Conservation (phyloP, 352 stramenopile genomes). For the Globisporangium ultimum region DNA sequence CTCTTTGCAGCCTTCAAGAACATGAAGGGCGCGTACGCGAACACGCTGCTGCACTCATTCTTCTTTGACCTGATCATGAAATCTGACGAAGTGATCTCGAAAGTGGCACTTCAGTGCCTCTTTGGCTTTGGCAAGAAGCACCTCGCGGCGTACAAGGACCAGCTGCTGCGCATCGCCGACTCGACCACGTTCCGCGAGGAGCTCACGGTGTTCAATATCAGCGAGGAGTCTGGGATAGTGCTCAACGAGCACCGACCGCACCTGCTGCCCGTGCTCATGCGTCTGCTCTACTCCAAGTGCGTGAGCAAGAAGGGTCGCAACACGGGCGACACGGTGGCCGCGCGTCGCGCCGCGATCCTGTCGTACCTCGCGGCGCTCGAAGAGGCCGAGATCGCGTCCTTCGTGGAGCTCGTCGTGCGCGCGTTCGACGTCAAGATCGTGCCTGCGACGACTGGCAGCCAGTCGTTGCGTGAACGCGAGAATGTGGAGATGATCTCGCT, state of each 20-base stretch:
- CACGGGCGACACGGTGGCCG: constrained; percentile 78
- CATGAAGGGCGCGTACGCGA: constrained; percentile 83
- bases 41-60: constrained; percentile 70
- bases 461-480: neutral
- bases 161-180: constrained; percentile 80
- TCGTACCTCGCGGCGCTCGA: constrained; percentile 85
- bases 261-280: constrained; percentile 84
- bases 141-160: constrained; percentile 81
- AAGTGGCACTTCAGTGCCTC: constrained; percentile 83
- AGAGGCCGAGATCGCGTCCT: constrained; percentile 68
- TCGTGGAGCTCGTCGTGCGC: constrained; percentile 88
- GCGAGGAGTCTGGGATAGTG: constrained; percentile 58
- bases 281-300: constrained; percentile 90
- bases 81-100: constrained; percentile 83
- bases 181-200: constrained; percentile 86
- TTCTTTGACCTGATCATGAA: constrained; percentile 91
- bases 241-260: constrained; percentile 73
- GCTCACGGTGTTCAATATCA: constrained; percentile 88
- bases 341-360: constrained; percentile 87
- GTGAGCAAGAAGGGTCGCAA: constrained; percentile 84
- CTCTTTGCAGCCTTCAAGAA: constrained; percentile 83
- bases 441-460: constrained; percentile 2
- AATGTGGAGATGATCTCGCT: constrained; percentile 23
- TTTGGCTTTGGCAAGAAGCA: constrained; percentile 84
- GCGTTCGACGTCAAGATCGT: constrained; percentile 74